These are phyloP conservation scores for Aegilops tauschii DNA, from an alignment of 176 grass and related monocot genomes.

Conservation along the genomic window DNA sequence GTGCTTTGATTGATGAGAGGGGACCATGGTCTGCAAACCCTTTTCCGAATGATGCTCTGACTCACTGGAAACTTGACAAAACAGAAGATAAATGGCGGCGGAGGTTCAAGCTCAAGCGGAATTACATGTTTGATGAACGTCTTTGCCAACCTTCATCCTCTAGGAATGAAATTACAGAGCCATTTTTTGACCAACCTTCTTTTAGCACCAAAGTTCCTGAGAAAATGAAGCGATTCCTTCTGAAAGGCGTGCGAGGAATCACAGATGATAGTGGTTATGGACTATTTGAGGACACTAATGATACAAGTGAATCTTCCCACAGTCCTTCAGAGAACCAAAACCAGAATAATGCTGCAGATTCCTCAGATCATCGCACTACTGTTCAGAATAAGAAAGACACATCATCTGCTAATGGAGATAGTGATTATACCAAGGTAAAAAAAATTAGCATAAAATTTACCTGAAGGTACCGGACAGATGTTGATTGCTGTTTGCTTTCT, in stretches of 20 bases:
- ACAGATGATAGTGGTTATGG: conserved; percentile 60
- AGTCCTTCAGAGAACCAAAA: conserved; percentile 43
- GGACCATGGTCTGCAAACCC: conserved; percentile 93
- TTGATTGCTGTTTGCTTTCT: background rate
- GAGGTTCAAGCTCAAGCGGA: conserved; percentile 83
- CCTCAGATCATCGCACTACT: conserved; percentile 49
- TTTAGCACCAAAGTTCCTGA: conserved; percentile 57
- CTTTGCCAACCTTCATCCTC: conserved; percentile 70
- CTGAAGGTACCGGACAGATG: background rate
- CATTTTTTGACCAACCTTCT: conserved; percentile 39
- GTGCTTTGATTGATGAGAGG: conserved; percentile 87
- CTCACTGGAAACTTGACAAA: conserved; percentile 92
- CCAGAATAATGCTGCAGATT: conserved; percentile 37
- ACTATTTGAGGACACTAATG: conserved; percentile 52
- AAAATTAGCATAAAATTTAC: background rate
- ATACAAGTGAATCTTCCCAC: conserved; percentile 37
- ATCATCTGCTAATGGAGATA: conserved; percentile 42
- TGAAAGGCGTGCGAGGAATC: conserved; percentile 85
- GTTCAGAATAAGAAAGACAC: conserved; percentile 74
- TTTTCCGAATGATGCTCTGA: conserved; percentile 75
- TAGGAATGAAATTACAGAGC: conserved; percentile 38
- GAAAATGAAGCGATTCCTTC: conserved; percentile 84
- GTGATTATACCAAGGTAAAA: conserved; percentile 58
- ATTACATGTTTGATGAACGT: conserved; percentile 87
- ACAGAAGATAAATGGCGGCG: conserved; percentile 93